Conservation (phyloP, 306 rosid genomes). For the Arachis hypogaea region DNA sequence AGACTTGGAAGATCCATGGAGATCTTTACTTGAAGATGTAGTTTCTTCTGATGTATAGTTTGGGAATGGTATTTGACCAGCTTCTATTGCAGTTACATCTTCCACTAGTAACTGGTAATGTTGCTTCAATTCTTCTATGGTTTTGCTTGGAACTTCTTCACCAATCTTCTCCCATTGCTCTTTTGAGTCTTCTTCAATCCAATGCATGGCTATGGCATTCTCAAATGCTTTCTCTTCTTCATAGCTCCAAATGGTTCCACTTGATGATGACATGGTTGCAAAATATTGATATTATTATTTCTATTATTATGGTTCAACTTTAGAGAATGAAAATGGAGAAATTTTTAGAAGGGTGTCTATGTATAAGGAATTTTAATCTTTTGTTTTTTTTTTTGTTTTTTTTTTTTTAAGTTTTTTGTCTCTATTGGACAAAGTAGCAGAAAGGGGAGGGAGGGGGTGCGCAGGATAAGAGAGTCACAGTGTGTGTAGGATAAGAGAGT, state of each 20-base stretch:
- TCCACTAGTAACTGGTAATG: constrained; percentile 78
- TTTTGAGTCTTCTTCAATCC: constrained; percentile 59
- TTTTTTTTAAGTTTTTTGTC: constrained; percentile 28
- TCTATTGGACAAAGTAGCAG: constrained; percentile 41
- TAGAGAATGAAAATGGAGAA: constrained; percentile 47
- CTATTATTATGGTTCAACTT: constrained; percentile 38
- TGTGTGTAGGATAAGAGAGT: constrained; percentile 64
- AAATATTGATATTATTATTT: constrained; percentile 34
- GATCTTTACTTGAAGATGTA: constrained; percentile 60
- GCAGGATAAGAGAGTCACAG: constrained; percentile 58
- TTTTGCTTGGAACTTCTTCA: constrained; percentile 67
- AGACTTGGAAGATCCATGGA: constrained; percentile 57
- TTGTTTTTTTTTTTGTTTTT: no score
- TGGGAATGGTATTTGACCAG: constrained; percentile 71
- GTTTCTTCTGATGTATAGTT: constrained; percentile 60
- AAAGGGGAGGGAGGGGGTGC: constrained; percentile 54
- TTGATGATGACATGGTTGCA: constrained; percentile 77
- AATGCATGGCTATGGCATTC: constrained; percentile 84
- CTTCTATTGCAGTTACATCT: constrained; percentile 79
- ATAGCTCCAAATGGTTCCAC: constrained; percentile 69
- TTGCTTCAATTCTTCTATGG: constrained; percentile 72
- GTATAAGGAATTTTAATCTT: constrained; percentile 15
- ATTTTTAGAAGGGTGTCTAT: constrained; percentile 27
- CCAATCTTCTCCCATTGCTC: constrained; percentile 92
- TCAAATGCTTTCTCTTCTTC: constrained; percentile 95